Evolutionary conservation across 2,329 filamentous ascomycete species (phyloP).

Genomic region (Bipolaris sorokiniana): DNA sequence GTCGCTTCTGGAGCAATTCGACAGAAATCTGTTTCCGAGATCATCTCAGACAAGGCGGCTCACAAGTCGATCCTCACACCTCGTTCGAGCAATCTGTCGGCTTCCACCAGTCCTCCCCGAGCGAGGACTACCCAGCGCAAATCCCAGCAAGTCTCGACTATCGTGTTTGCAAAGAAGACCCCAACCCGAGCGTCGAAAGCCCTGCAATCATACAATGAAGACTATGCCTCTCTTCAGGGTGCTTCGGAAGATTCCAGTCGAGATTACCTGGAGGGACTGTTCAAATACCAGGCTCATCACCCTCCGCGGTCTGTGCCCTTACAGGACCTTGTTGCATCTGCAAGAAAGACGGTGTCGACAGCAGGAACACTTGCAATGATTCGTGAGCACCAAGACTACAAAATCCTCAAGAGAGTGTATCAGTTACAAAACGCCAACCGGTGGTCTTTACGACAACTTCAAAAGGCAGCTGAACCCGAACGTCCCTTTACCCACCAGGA

Average conservation of each 20-base stretch:
- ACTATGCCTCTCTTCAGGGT: conserved; percentile 54
- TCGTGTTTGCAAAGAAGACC: conserved; percentile 75
- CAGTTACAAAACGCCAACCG: conserved; percentile 88
- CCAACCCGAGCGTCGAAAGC: conserved; percentile 34
- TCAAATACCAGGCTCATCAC: conserved; percentile 63
- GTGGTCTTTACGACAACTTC: conserved; percentile 90
- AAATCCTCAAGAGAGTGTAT: conserved; percentile 85
- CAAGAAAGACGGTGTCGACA: conserved; percentile 89
- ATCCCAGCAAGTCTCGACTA: conserved; percentile 70
- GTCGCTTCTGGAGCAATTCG: conserved; percentile 73
- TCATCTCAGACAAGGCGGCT: conserved; percentile 65
- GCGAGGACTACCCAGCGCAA: conserved; percentile 49
- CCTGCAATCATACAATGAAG: conserved; percentile 45
- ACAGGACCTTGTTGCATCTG: conserved; percentile 77
- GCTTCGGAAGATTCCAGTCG: conserved; percentile 54
- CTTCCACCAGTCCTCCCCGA: conserved; percentile 34
- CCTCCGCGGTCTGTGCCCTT: conserved; percentile 61
- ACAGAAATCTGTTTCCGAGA: conserved; percentile 75
- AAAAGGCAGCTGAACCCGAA: conserved; percentile 80
- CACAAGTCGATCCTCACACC: conserved; percentile 53
- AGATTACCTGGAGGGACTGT: conserved; percentile 69
- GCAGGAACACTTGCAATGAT: conserved; percentile 82
- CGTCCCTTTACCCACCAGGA: conserved; percentile 83
- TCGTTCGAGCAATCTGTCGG: conserved; percentile 37
- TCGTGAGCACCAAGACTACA: conserved; percentile 84